Evolutionary conservation across 148 eudicot genomes (phyloP).

Genomic region (Drosera capensis): DNA sequence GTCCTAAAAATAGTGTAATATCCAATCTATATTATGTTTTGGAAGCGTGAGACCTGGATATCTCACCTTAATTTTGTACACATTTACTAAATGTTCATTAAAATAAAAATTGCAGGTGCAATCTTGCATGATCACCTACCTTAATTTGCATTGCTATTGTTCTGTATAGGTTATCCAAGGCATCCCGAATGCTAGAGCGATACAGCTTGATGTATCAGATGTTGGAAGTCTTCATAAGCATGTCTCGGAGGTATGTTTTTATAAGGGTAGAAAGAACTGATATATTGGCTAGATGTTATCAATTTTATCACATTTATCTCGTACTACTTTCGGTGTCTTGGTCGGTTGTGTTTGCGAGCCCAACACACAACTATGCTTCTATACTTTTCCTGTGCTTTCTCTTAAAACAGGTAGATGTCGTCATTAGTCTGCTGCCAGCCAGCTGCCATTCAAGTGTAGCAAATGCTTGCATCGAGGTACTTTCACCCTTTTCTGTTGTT

Average conservation of each 20-base stretch:
- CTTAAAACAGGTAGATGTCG: constrained; percentile 67
- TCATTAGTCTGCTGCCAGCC: constrained; percentile 86
- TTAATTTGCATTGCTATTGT: neutral
- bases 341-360: neutral
- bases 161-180: constrained; percentile 45
- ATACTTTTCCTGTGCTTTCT: neutral
- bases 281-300: neutral
- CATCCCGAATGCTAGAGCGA: constrained; percentile 77
- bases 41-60: neutral
- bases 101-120: neutral
- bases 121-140: neutral
- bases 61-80: no score
- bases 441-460: constrained; percentile 70
- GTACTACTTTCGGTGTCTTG: neutral
- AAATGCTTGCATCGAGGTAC: constrained; percentile 74
- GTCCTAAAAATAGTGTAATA: neutral
- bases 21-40: neutral
- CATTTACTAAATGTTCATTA: neutral
- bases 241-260: constrained; percentile 46
- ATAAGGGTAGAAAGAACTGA: neutral
- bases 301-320: neutral
- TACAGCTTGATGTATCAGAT: constrained; percentile 67
- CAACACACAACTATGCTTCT: neutral
- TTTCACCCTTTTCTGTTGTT: constrained; percentile 2
- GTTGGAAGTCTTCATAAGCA: constrained; percentile 37